Evolutionary conservation across 371 early-diverging fungal species (phyloP), one percentile per base, ranked within the genome.

Genomic region (Circinella minor): DNA sequence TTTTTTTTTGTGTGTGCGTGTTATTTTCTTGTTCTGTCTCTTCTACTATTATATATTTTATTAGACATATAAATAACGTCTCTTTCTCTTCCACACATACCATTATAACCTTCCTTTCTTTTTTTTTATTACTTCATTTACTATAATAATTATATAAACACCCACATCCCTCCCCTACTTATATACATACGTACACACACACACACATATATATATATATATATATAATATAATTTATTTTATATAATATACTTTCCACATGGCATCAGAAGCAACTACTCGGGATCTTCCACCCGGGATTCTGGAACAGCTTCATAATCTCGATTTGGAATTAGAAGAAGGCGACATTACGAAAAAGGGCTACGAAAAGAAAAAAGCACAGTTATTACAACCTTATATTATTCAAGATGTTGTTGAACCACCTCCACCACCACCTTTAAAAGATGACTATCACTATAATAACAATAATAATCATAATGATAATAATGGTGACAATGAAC

Each of bases 291-390:
- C 87, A 17, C 68, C 71, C 47, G 78, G 82, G 38, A 67, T 84
- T 55, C 81, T 80, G 60, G 80, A 78, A 49, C 75, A 81, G 65
- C 75, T 91, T 54, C 72, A 71, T 63, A 78, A 74, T 63, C 76
- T 90, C 17, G 76, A 89, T 66, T 74, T 82, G 59, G 91, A 90
- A 76, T 81, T 84, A 37, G 80, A 80, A 64, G 90, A 91, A 46
- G 90, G 90, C 54, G 90, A 90, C 70, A 86, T 91, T 57, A 91
- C 91, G 18, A 80, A 88, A 69, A 90, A 91, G 72, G 91, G 91
- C 27, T 91, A 81, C 64, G 88, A 89, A 63, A 89, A 89, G 74
- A 86, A 86, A 67, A 77, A 81, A 43, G 69, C 73, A 27, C 64
- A 70, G 36, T 46, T 88, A 37, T 65, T 88, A 27, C 68, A 75